A percentile compares a stretch with the other conserved stretches of the same genome.
phyloP scores from a whole-genome alignment of 345 rosid genomes.

The Syzygium aqueum region DNA sequence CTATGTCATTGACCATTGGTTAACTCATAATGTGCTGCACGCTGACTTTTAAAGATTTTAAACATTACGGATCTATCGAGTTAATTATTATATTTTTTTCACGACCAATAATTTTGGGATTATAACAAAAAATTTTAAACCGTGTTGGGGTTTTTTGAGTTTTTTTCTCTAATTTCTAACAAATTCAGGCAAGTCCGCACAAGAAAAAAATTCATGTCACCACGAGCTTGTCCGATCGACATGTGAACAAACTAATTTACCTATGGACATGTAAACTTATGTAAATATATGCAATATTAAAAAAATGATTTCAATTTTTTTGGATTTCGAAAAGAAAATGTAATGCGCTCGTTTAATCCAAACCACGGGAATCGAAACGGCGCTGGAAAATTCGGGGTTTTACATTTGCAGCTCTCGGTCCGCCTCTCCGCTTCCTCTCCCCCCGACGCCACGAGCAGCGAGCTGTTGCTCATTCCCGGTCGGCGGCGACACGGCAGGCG shows the following conservation, averaged over 20 bases:
- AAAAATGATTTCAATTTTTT: too few relatives aligned
- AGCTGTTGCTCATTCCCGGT: background rate
- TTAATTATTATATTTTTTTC: background rate
- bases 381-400: background rate
- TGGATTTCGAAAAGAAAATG: background rate
- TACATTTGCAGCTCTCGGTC: background rate
- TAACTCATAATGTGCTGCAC: accelerated
- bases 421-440: background rate
- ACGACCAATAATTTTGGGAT: background rate
- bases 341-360: background rate
- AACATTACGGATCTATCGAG: accelerated
- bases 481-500: background rate
- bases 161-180: background rate
- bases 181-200: accelerated
- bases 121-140: background rate
- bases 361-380: background rate
- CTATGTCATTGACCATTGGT: background rate
- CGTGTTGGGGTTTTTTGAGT: background rate
- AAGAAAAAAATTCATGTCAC: background rate
- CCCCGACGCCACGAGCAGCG: background rate
- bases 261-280: background rate
- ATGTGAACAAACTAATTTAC: background rate
- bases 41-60: background rate
- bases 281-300: background rate
- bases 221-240: accelerated